Evolutionary conservation across 139 green algal genomes (phyloP), one percentile per base, ranked within the genome.

Genomic region (Limnomonas spitsbergensis): DNA sequence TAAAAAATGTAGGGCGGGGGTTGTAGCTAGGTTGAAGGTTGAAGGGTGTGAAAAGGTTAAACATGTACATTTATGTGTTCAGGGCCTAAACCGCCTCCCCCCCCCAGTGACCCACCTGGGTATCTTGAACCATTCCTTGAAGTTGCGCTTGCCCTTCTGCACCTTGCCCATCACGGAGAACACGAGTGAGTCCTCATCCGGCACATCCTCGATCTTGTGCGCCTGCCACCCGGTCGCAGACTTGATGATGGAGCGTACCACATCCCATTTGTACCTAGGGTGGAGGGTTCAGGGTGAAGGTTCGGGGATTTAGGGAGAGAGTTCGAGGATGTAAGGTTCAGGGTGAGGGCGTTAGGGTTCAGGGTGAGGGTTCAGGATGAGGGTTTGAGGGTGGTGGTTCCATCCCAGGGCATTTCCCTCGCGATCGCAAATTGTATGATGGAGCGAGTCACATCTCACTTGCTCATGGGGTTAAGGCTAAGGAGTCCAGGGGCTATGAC

Each of bases 201-300:
- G 47, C 47, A 61, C 14, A 61, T 72, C 29, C 61, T 72, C 29
- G 29, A 96, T 85, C 83, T 96, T 96, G 75, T 86, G 52, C 7
- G 85, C 78, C 74, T 96, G 91, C 73, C 93, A 78, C 37, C 92
- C 92, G 4, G 85, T 76, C 2, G 85, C 83, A 7, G 69, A 88
- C 84, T 92, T 94, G 73, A 93, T 69, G 69, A 90, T 84, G 9
- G 80, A 90, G 32, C 86, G 84, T 20, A 94, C 70, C 6, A 86
- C 83, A 80, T 94, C 89, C 90, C 89, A 93, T 82, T 96, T 96
- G 81, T 95, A 88, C 81, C 86, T 86, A 6, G 6, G 9, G 69
- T 53, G 9, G 4, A 71, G 61, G 31, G 61, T 71, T 71, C 6
- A 32, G 61, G 61, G 27, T 71, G 61, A 37, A 71, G 61, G 61